Conservation (phyloP, 495 filamentous ascomycete genomes). For the Neurospora sp. region DNA sequence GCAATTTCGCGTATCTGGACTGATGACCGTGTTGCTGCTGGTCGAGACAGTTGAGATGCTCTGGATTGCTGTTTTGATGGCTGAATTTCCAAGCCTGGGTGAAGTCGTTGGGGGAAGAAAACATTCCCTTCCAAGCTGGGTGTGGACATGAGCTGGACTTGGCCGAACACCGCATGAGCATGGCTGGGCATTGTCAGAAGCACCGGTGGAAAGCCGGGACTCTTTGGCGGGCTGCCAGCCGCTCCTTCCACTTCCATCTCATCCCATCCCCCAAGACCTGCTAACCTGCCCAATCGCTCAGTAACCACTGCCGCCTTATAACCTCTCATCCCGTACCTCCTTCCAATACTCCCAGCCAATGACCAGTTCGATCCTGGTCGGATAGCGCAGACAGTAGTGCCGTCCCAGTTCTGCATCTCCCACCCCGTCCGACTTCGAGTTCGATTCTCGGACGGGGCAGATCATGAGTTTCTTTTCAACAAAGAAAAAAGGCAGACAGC, state of each 20-base stretch:
- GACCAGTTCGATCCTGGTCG: neutral
- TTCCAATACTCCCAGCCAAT: neutral
- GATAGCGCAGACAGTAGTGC: neutral
- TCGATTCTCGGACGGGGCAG: neutral
- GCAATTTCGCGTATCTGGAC: no score
- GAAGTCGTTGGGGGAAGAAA: neutral
- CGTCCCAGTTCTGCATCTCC: neutral
- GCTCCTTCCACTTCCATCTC: neutral
- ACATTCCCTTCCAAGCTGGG: neutral
- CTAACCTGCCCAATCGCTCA: neutral
- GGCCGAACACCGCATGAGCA: no score
- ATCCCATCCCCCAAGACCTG: neutral
- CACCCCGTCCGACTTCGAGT: neutral
- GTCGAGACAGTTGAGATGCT: neutral
- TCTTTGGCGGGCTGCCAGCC: neutral
- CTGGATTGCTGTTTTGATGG: neutral
- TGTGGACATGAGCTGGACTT: no score
- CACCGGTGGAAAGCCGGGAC: no score
- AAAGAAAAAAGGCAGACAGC: neutral
- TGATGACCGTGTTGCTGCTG: neutral
- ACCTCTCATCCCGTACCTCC: neutral
- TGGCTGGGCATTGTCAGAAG: no score
- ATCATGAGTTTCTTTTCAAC: neutral
- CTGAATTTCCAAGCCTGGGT: neutral
- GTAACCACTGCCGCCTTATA: neutral